A percentile compares a stretch with the other conserved stretches of the same genome.
Evolutionary conservation across 2,329 filamentous ascomycete genomes (phyloP).

Genomic region (Aureobasidium uvarum): DNA sequence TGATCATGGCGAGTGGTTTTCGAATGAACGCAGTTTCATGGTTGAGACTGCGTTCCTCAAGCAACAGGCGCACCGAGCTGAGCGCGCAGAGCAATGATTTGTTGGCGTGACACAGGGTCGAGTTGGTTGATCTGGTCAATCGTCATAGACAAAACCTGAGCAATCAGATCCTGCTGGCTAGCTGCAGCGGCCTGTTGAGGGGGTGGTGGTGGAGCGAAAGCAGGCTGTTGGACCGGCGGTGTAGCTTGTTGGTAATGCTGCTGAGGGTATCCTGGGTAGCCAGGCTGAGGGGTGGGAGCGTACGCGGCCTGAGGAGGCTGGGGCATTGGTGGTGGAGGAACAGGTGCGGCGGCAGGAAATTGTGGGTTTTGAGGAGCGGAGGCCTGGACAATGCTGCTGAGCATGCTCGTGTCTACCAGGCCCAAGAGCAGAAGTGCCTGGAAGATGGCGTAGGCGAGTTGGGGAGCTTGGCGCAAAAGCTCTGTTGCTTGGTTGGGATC

Average conservation of each 20-base stretch:
- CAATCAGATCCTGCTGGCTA: constrained; percentile 70
- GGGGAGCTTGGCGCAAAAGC: constrained; percentile 82
- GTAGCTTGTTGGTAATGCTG: constrained; percentile 41
- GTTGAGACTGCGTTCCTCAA: neutral
- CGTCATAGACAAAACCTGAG: constrained; percentile 76
- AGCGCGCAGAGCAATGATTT: constrained; percentile 75
- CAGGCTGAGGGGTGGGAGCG: constrained; percentile 35
- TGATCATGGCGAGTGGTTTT: neutral
- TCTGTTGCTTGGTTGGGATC: constrained; percentile 83
- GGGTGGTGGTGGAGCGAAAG: constrained; percentile 45
- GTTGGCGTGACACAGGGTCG: constrained; percentile 50
- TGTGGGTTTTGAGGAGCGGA: constrained; percentile 37
- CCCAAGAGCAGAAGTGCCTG: constrained; percentile 91
- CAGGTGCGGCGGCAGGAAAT: constrained; percentile 32
- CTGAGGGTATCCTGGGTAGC: constrained; percentile 40
- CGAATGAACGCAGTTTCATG: neutral
- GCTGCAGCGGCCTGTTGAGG: constrained; percentile 42
- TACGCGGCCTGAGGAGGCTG: constrained; percentile 36
- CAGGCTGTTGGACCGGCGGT: constrained; percentile 45
- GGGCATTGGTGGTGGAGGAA: constrained; percentile 30
- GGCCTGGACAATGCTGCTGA: constrained; percentile 75
- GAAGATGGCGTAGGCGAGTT: constrained; percentile 92
- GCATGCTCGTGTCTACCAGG: constrained; percentile 79
- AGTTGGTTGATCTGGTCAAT: constrained; percentile 77
- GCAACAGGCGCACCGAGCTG: constrained; percentile 47